Evolutionary conservation across 345 rosid species (phyloP), one percentile per base, ranked within the genome.

Genomic region (Erysimum cheiranthoides): DNA sequence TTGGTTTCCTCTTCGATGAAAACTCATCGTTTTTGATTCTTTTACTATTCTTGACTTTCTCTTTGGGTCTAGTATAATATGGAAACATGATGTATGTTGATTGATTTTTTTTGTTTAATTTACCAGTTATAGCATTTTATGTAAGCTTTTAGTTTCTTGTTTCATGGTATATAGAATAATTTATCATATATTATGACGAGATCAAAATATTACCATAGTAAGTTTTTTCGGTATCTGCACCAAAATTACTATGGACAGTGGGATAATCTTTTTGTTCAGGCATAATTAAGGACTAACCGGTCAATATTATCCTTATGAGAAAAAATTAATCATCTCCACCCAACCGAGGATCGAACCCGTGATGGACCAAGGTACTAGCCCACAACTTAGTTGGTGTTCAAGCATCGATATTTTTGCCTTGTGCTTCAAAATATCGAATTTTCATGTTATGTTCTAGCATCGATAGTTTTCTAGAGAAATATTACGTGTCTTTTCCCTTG

Each of bases 1-100:
- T 36, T 86, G 88, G 88, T 88, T 86, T 63, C 87, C 88, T 62
- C 75, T 85, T 49, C 42, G 63, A 12, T 78, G 71, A 35, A 18
- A 68, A 67, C 63, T 52, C 73, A 5, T 27, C 74, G 46, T 42
- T 28, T 50, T 31, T 54, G 27, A 1, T 16, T 49, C 14, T 40
- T 60, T 5, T 40, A 40, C 43, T 52, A 34, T 61, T 51, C 47
- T 68, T 70, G 65, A 42, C 64, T 53, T 63, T 38, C 17, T 18
- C 51, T 60, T 69, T 61, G 64, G 45, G 45, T 14, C 10, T 67
- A 25, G 38, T 11, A 46, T 56, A 47, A 59, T 27, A 47, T 52
- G 27, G 38, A 47, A 47, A 28, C 60, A 18, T 40, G 18, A 17
- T 38, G 68, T 61, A 59, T 60, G 45, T 17, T 52, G 13, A 50